Evolutionary conservation across 768 basidiomycete species (phyloP), one percentile per base, ranked within the genome.

Genomic region (Mycena kentingensis): DNA sequence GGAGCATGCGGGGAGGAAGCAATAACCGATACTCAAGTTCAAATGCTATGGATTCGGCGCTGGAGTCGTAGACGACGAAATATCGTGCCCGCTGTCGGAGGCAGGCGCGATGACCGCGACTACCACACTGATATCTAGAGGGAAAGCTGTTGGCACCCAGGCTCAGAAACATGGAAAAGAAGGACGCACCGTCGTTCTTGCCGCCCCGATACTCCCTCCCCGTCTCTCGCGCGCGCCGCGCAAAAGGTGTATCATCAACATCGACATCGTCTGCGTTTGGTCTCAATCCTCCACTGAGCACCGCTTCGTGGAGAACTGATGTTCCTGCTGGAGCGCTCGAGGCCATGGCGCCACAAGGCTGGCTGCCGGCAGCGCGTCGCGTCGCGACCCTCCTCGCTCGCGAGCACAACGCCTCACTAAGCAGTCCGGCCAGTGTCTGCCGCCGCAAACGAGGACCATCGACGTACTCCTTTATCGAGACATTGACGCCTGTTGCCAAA

Each of bases 161-260:
- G 15, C 25, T 31, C 13, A 6, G 6, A 16, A 28, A 32, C 21
- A 41, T 34, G 25, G 34, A 28, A 44, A 12, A 4, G 26, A 21
- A 16, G 37, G 44, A 62, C 73, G 18, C 54, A 90, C 90, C 92
- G 71, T 95, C 92, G 45, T 81, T 80, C 73, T 95, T 95, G 26
- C 93, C 93, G 34, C 92, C 92, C 16, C 75, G 73, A 67, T 90
- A 93, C 29, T 68, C 68, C 62, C 81, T 80, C 15, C 91, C 91
- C 45, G 80, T 79, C 61, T 93, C 85, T 57, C 81, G 74, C 21
- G 93, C 91, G 18, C 88, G 77, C n/a, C 85, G 70, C 46, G 83
- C 90, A 70, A 95, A 95, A n/a, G 93, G 93, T 31, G 88, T 81
- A 55, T 90, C 89, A 48, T 70, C 68, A 16, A n/a, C n/a, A n/a